A percentile compares a stretch with the other conserved stretches of the same genome.
Evolutionary conservation across 805 yeast species (phyloP).

Genomic region (Wickerhamomyces pijperi): DNA sequence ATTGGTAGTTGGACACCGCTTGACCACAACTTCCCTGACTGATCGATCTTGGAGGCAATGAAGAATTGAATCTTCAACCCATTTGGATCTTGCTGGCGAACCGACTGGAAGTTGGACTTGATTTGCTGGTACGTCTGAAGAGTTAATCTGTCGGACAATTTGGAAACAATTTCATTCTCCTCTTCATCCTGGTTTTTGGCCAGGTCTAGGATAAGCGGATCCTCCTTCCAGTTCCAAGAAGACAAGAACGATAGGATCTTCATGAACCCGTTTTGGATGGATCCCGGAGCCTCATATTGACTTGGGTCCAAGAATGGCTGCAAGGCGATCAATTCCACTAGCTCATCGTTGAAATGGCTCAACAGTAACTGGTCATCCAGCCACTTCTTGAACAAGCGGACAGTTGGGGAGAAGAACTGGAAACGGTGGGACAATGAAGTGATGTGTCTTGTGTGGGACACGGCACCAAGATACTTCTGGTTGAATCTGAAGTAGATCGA

Average conservation of each 20-base stretch:
- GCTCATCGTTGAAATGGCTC: constrained; percentile 64
- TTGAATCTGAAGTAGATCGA: constrained; percentile 53
- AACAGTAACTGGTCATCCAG: constrained; percentile 70
- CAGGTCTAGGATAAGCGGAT: constrained; percentile 70
- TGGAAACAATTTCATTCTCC: constrained; percentile 26
- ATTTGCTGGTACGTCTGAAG: constrained; percentile 51
- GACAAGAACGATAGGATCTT: constrained; percentile 62
- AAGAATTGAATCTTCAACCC: constrained; percentile 72
- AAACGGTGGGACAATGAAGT: constrained; percentile 59
- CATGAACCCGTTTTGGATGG: constrained; percentile 72
- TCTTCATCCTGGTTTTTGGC: constrained; percentile 37
- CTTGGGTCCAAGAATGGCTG: constrained; percentile 80
- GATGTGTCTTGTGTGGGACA: constrained; percentile 75
- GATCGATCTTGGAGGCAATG: constrained; percentile 74
- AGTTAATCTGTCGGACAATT: constrained; percentile 50
- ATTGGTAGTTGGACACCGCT: constrained; percentile 56
- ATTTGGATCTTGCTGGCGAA: constrained; percentile 72
- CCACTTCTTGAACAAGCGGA: constrained; percentile 84
- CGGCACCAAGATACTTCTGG: constrained; percentile 50
- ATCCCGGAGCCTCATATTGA: constrained; percentile 74
- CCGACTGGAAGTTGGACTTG: constrained; percentile 49
- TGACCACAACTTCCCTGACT: constrained; percentile 82
- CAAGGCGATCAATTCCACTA: constrained; percentile 72
- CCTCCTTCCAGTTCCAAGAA: constrained; percentile 91
- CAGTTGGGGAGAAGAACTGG: constrained; percentile 68